Evolutionary conservation across 2,329 filamentous ascomycete species (phyloP).

Genomic region (Pseudogymnoascus sp.): DNA sequence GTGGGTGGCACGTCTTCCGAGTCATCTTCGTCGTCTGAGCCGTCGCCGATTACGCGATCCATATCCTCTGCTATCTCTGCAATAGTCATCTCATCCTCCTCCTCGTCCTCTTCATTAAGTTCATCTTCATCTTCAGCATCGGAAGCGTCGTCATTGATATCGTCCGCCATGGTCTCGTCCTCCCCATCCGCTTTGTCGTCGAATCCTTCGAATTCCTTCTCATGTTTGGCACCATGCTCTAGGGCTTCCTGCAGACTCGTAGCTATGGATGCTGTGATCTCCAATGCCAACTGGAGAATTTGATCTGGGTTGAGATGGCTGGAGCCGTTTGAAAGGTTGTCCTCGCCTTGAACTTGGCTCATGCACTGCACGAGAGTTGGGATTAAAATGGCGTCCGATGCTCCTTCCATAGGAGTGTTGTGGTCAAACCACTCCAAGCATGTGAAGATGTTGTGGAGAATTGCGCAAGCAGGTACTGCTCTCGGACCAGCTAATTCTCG

Average conservation of each 20-base stretch:
- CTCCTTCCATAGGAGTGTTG: slow-evolving; percentile 38
- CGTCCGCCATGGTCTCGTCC: slow-evolving; percentile 32
- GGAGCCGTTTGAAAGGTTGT: slow-evolving; percentile 13
- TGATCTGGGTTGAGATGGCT: slow-evolving; percentile 22
- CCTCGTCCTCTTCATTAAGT: slow-evolving; percentile 28
- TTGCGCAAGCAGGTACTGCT: slow-evolving; percentile 48
- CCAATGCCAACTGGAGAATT: slow-evolving; percentile 40
- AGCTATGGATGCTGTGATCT: slow-evolving; percentile 56
- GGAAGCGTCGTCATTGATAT: slow-evolving; percentile 28
- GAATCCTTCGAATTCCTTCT: slow-evolving; percentile 33
- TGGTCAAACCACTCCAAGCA: slow-evolving; percentile 44
- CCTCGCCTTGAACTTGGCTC: slow-evolving; percentile 17
- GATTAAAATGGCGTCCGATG: slow-evolving; percentile 43
- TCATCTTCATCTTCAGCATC: slow-evolving; percentile 35
- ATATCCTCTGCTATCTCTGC: slow-evolving; percentile 55
- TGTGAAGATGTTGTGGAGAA: slow-evolving; percentile 54
- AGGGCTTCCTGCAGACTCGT: slow-evolving; percentile 47
- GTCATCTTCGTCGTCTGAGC: slow-evolving; percentile 26
- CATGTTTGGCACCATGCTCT: slow-evolving; percentile 34
- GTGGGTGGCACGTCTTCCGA: slow-evolving; percentile 21
- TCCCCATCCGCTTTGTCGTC: slow-evolving; percentile 29
- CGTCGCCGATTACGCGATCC: slow-evolving; percentile 50
- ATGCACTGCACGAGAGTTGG: slow-evolving; percentile 32
- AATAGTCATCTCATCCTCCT: slow-evolving; percentile 44
- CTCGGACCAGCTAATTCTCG: slow-evolving; percentile 39